Conservation (phyloP, 176 grass and related monocot species). For the Phoenix dactylifera region DNA sequence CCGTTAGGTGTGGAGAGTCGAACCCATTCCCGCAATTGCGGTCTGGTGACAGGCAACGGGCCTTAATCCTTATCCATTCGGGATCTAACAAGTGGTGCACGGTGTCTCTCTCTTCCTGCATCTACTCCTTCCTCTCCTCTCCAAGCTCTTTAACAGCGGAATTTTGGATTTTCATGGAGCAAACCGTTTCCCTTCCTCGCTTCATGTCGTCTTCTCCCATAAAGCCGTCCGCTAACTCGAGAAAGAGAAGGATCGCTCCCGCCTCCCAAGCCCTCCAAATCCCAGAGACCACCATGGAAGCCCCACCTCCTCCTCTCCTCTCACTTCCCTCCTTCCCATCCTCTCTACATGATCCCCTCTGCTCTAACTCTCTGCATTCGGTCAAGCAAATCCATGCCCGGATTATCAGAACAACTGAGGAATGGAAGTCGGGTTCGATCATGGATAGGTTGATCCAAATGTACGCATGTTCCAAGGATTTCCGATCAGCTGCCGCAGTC, state of each 20-base stretch:
- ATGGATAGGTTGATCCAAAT: conserved; percentile 24
- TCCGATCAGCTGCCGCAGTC: conserved; percentile 23
- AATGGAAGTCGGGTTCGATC: not conserved
- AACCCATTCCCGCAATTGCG: too few species aligned
- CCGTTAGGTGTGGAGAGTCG: too few species aligned
- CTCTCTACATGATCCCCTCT: not conserved
- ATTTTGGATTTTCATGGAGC: conserved; percentile 34
- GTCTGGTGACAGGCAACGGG: too few species aligned
- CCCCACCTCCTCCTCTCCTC: conserved; percentile 9
- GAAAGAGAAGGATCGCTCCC: conserved; percentile 8
- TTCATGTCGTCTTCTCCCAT: conserved; percentile 17
- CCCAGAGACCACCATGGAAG: conserved; percentile 6
- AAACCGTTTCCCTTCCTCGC: conserved; percentile 33
- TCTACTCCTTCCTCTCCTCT: too few species aligned
- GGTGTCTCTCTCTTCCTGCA: too few species aligned
- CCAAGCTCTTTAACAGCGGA: too few species aligned
- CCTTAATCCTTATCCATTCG: too few species aligned
- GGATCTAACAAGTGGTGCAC: too few species aligned
- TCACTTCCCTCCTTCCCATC: not conserved
- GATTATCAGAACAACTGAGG: conserved; percentile 6
- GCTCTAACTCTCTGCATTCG: conserved; percentile 18
- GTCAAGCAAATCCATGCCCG: conserved; percentile 29
- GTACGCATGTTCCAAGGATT: conserved; percentile 24
- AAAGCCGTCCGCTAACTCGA: not conserved
- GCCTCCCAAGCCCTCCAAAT: conserved; percentile 8